Evolutionary conservation across 2,329 filamentous ascomycete species (phyloP), one percentile per base, ranked within the genome.

Genomic region (Alternaria solani): DNA sequence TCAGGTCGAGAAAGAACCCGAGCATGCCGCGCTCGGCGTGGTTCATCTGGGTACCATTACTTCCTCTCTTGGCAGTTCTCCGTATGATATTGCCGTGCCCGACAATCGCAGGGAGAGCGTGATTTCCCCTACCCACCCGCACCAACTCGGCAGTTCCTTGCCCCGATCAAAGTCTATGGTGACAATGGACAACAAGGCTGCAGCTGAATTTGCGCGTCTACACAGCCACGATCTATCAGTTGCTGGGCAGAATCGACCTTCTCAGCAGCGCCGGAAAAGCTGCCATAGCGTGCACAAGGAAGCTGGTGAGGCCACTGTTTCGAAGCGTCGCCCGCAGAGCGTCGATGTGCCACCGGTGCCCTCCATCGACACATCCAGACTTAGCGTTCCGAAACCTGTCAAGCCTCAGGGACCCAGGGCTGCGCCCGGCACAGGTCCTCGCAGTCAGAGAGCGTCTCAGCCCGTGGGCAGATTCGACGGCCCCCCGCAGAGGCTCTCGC

Each of bases 1-100:
- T 44, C 64, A 71, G 30, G 54, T 60, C 42, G 57, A 61, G 36
- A 55, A 55, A 6, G 64, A 63, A 32, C 55, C 71, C 14, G 59
- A 65, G n/a, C 51, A 64, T 36, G 44, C 61, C 26, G 57, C 68
- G 36, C 55, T 68, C n/a, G 70, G 64, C 30, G 68, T 78, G 14
- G 73, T 76, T 28, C 75, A 82, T 61, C 75, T 82, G 36, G 79
- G 76, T 16, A 80, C 78, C 2, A 80, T 81, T 6, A 78, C 79
- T 5, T 68, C 75, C 11, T 73, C 79, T 5, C 72, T 83, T 1
- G 82, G 82, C 23, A 64, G 69, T 20, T 81, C 78, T 11, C 80
- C 81, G 5, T 83, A 82, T 60, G 81, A 83, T 55, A 74, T 78
- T 38, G 78, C 81, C 16, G 78, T 75, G 63, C 54, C 66, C 36